Evolutionary conservation across 176 grass and related monocot genomes (phyloP), one percentile per base, ranked within the genome.

Genomic region (Elymus sibiricus): DNA sequence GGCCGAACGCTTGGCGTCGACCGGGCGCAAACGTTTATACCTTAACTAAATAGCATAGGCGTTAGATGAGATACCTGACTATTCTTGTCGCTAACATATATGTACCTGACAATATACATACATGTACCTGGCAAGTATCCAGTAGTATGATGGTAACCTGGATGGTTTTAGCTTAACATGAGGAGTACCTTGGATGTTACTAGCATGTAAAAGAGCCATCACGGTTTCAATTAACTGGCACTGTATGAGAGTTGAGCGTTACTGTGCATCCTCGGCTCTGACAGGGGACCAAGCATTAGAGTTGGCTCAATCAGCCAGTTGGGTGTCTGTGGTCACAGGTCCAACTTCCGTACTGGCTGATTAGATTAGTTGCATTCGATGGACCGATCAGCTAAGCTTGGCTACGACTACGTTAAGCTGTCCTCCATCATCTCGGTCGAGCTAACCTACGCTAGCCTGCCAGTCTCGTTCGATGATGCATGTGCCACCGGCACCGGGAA

Each of bases 261-360:
- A 63, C 89, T 87, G 81, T 81, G 81, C 27, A 28, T 22, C 22
- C 16, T 68, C 29, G 69, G 27, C 34, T 56, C 22, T 21, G 65
- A 15, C 35, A 66, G 81, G 85, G 85, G 81, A 91, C 85, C 56
- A 11, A 43, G 59, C n/a, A 43, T 85, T 86, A 61, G 70, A 44
- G 72, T 24, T 56, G 73, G 79, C 59, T 72, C 35, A 72, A 86
- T 78, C 64, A 59, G 73, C 38, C 79, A 64, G 79, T 66, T 83
- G 24, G 59, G 67, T 90, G 72, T 55, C 75, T 83, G 75, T 90
- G 80, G 84, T 87, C 80, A 84, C 75, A 47, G 58, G 44, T 14
- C 22, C 66, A 68, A 29, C 67, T 61, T 35, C 65, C 42, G 51
- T 47, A 14, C 70, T 9, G 80, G 79, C 74, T 58, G 79, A 34